phyloP scores from a whole-genome alignment of 2,329 filamentous ascomycete genomes.

The Colletotrichum sp. region DNA sequence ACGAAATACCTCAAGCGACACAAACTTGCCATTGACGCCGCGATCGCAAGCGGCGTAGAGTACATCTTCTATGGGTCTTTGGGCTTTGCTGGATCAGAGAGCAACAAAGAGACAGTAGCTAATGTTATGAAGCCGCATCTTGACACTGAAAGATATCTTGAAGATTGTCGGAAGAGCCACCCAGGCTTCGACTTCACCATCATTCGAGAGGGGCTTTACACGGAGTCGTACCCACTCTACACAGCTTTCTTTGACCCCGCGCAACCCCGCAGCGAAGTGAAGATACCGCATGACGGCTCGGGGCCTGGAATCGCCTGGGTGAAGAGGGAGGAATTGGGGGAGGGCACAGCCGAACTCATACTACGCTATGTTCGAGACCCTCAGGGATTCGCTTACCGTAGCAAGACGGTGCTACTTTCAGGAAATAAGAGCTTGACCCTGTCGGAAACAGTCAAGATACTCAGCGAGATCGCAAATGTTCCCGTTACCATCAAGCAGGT shows the following conservation, averaged over 20 bases:
- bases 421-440: constrained; percentile 23
- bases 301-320: background rate
- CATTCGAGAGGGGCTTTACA: background rate
- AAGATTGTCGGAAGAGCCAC: background rate
- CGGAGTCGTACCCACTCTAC: background rate
- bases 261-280: background rate
- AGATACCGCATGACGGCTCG: background rate
- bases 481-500: background rate
- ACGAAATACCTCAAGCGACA: background rate
- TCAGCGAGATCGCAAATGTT: background rate
- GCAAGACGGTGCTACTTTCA: constrained; percentile 12
- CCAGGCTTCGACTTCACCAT: background rate
- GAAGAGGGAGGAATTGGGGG: background rate
- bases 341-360: background rate
- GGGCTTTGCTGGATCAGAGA: background rate
- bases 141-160: background rate
- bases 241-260: background rate
- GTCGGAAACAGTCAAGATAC: background rate
- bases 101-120: background rate
- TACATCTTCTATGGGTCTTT: background rate
- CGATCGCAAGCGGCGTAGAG: background rate
- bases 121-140: background rate
- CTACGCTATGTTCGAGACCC: background rate
- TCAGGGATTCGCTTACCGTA: background rate
- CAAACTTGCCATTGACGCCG: background rate